Evolutionary conservation across 768 basidiomycete genomes (phyloP).

Genomic region (Hortiboletus flavorubellus): DNA sequence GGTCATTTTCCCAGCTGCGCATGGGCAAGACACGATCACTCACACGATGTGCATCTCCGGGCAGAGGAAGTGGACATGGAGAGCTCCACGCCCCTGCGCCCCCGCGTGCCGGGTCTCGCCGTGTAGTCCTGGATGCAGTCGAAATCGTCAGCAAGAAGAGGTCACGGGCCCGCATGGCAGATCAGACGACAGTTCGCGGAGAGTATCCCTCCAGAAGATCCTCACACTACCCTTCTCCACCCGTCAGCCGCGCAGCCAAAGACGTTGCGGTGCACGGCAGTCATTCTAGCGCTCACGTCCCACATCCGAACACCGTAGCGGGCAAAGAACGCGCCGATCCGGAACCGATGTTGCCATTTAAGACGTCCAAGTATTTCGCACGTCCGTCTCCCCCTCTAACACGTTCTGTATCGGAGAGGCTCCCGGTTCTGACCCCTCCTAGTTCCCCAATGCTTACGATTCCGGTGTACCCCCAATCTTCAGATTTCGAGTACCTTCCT

Average conservation of each 20-base stretch:
- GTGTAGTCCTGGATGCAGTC: slow-evolving; percentile 16
- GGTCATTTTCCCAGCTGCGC: background rate
- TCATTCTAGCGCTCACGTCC: background rate
- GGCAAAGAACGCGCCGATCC: background rate
- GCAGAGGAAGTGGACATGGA: background rate
- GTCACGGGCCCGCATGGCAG: too few relatives aligned
- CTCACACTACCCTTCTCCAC: slow-evolving; percentile 7
- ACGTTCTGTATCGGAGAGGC: background rate
- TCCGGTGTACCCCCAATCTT: slow-evolving; percentile 7
- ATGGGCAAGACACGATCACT: background rate
- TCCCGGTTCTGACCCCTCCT: background rate
- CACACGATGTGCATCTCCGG: background rate
- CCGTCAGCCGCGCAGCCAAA: background rate
- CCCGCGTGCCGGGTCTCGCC: background rate
- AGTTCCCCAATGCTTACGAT: slow-evolving; percentile 1
- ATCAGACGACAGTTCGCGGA: background rate
- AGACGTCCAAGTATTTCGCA: slow-evolving; percentile 23
- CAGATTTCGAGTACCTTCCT: slow-evolving; percentile 1
- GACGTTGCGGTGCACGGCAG: background rate
- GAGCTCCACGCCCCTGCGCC: background rate
- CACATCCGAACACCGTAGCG: background rate
- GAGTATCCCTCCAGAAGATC: background rate
- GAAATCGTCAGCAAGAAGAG: slow-evolving; percentile 13
- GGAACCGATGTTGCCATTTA: background rate
- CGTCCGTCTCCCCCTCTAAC: background rate